Percentiles rank a stretch among this genome's conserved stretches.
Conservation (phyloP, 2,329 filamentous ascomycete species). For the Pestalotiopsis sp. region DNA sequence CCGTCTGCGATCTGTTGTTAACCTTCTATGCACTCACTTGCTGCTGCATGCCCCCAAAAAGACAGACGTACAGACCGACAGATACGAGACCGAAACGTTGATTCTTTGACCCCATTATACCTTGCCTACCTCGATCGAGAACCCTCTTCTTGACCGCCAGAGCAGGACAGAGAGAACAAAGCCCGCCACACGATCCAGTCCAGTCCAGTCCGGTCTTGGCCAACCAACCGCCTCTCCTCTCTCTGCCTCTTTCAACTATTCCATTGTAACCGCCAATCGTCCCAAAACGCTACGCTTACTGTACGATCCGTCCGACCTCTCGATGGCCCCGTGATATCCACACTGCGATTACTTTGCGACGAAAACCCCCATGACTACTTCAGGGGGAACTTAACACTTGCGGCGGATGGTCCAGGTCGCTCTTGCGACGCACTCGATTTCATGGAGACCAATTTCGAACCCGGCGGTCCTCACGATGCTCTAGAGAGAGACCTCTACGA, state of each 20-base stretch:
- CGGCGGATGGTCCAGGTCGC: constrained; percentile 13
- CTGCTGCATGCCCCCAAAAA: too few species aligned
- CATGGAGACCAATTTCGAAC: constrained; percentile 17
- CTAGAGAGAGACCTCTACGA: constrained; percentile 13
- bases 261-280: not conserved
- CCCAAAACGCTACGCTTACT: not conserved
- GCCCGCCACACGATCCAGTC: not conserved
- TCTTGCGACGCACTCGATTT: constrained; percentile 14
- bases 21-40: too few species aligned
- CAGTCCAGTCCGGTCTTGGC: not conserved
- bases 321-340: constrained; percentile 8
- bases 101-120: not conserved
- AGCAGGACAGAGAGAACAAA: not conserved
- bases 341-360: constrained; percentile 4
- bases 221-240: not conserved
- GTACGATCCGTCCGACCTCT: not conserved
- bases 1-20: not conserved
- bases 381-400: constrained; percentile 5
- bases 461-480: constrained; percentile 16
- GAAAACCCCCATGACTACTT: not conserved
- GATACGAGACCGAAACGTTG: not conserved
- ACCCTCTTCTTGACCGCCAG: not conserved
- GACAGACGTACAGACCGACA: too few species aligned
- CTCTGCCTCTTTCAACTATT: not conserved
- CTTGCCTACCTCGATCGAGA: not conserved